Conservation (phyloP, 257 asterid species). For the Lantana camara region DNA sequence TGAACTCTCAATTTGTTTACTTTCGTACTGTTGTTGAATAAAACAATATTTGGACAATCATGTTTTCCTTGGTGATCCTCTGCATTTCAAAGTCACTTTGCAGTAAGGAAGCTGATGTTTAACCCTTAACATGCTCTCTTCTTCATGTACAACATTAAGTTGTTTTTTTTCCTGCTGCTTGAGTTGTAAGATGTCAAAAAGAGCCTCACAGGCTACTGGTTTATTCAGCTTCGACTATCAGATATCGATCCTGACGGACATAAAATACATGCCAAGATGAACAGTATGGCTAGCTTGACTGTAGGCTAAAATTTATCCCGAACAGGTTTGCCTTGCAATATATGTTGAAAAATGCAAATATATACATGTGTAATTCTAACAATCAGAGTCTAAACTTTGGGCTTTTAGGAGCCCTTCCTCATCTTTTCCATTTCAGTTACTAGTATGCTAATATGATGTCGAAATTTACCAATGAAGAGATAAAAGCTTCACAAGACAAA, state of each 20-base stretch:
- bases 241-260: background rate
- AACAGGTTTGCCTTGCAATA: background rate
- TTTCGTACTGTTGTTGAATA: slow-evolving; percentile 10
- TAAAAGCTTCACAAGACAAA: background rate
- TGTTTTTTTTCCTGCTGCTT: slow-evolving; percentile 2
- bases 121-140: slow-evolving; percentile 14
- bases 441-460: background rate
- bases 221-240: too few species aligned
- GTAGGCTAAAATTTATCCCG: background rate
- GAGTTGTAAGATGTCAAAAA: slow-evolving; percentile 5
- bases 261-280: background rate
- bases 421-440: background rate
- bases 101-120: slow-evolving; percentile 11
- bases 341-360: background rate
- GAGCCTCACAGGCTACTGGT: slow-evolving; percentile 14
- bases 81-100: slow-evolving; percentile 2
- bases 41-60: background rate
- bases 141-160: background rate
- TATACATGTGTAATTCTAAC: background rate
- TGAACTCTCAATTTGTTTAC: slow-evolving; percentile 1
- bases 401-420: background rate
- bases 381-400: background rate
- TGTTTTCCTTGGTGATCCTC: background rate
- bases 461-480: background rate
- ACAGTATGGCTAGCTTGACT: background rate